Conservation (phyloP, 805 yeast genomes). For the Ogataea kodamae region DNA sequence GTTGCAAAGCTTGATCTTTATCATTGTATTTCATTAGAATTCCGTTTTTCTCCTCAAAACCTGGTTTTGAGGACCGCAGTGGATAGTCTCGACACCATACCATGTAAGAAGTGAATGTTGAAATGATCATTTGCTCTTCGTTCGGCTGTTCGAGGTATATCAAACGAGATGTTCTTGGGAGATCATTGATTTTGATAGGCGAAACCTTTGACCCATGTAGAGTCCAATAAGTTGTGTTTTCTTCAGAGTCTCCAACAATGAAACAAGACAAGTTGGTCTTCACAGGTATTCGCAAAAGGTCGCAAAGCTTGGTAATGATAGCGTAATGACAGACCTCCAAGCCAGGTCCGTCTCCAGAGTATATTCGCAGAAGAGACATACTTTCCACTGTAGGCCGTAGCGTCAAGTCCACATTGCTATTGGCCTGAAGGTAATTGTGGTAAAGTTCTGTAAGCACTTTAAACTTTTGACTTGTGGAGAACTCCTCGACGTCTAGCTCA, state of each 20-base stretch:
- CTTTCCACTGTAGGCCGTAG: conserved; percentile 6
- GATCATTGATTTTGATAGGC: background rate
- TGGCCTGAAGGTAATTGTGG: conserved; percentile 6
- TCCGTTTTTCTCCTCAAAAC: background rate
- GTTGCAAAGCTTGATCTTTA: background rate
- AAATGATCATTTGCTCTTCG: background rate
- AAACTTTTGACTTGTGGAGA: conserved; percentile 6
- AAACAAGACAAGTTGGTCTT: conserved; percentile 3
- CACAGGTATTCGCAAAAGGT: conserved; percentile 5
- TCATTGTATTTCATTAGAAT: background rate
- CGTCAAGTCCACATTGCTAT: background rate
- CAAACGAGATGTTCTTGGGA: no score
- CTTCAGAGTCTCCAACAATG: conserved; percentile 5
- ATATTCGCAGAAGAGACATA: conserved; percentile 8
- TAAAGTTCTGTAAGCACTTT: conserved; percentile 1
- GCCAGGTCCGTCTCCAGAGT: conserved; percentile 13
- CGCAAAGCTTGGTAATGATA: conserved; percentile 10
- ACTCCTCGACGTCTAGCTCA: conserved; percentile 4
- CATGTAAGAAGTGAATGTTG: background rate
- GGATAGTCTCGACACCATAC: no score
- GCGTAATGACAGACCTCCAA: conserved; percentile 5
- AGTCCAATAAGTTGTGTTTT: background rate
- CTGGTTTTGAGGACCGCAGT: background rate
- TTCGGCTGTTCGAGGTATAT: background rate
- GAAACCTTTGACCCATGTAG: background rate